These are phyloP conservation scores for Solanum dulcamara DNA, from an alignment of 257 asterid genomes.

Conservation along the genomic window DNA sequence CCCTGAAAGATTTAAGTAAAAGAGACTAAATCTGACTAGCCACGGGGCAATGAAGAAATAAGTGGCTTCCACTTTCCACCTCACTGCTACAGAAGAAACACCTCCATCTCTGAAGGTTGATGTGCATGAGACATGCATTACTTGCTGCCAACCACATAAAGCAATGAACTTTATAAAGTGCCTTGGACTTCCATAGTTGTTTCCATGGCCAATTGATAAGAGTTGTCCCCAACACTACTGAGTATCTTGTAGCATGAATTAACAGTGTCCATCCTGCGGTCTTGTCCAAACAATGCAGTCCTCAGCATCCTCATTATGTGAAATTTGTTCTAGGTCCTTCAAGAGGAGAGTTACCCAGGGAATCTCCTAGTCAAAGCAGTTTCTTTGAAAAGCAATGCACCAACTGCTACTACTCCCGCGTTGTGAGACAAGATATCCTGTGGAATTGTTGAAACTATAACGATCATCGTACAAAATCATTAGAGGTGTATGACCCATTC, in stretches of 20 bases:
- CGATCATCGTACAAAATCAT: background rate
- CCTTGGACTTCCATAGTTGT: background rate
- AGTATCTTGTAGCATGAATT: background rate
- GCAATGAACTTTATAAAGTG: background rate
- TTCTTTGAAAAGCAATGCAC: background rate
- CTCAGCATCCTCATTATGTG: background rate
- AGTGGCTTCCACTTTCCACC: background rate
- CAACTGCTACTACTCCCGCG: background rate
- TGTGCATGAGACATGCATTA: background rate
- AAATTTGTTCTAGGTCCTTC: background rate
- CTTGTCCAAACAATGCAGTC: background rate
- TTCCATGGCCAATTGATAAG: background rate
- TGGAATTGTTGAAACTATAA: background rate
- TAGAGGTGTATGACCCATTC: background rate
- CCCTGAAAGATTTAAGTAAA: background rate
- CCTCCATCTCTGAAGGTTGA: background rate
- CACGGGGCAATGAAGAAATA: background rate
- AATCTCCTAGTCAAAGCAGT: background rate
- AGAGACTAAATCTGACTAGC: background rate
- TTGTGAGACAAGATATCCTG: background rate
- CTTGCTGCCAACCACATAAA: background rate
- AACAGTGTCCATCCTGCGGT: background rate
- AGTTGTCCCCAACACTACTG: background rate
- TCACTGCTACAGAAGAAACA: background rate
- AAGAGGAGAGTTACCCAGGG: background rate